These are phyloP conservation scores for Picochlorum sp. DNA, from an alignment of 139 green algal genomes.

Conservation along the genomic window DNA sequence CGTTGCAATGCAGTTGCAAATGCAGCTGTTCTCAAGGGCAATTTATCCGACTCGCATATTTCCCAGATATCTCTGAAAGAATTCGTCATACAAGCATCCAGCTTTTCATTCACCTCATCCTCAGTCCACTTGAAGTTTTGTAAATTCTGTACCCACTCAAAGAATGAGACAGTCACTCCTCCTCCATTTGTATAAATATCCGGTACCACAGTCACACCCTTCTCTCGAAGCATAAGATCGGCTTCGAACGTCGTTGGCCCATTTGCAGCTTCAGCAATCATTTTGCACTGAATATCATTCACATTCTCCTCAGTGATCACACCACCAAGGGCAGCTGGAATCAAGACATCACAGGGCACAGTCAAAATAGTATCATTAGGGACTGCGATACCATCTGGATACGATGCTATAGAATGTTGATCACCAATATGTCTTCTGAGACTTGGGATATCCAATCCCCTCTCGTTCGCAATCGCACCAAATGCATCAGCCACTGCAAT, in stretches of 20 bases:
- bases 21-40: constrained; percentile 69
- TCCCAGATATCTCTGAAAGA: constrained; percentile 56
- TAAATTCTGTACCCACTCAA: constrained; percentile 76
- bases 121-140: constrained; percentile 70
- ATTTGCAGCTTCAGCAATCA: constrained; percentile 85
- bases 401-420: constrained; percentile 25
- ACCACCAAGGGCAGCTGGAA: constrained; percentile 77
- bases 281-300: constrained; percentile 34
- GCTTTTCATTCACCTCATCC: constrained; percentile 53
- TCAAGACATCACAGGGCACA: constrained; percentile 76
- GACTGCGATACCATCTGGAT: constrained; percentile 24
- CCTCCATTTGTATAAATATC: constrained; percentile 52
- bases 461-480: constrained; percentile 56
- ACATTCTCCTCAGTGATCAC: constrained; percentile 53
- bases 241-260: constrained; percentile 64
- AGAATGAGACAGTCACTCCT: constrained; percentile 67
- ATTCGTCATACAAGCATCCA: constrained; percentile 48
- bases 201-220: constrained; percentile 42
- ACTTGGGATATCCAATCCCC: constrained; percentile 61
- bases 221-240: constrained; percentile 37
- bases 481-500: constrained; percentile 68
- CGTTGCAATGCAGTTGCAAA: constrained; percentile 77
- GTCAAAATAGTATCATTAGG: constrained; percentile 50
- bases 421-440: constrained; percentile 49
- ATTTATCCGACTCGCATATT: constrained; percentile 35